Evolutionary conservation across 352 stramenopile species (phyloP).

Genomic region (Phytophthora citricola): DNA sequence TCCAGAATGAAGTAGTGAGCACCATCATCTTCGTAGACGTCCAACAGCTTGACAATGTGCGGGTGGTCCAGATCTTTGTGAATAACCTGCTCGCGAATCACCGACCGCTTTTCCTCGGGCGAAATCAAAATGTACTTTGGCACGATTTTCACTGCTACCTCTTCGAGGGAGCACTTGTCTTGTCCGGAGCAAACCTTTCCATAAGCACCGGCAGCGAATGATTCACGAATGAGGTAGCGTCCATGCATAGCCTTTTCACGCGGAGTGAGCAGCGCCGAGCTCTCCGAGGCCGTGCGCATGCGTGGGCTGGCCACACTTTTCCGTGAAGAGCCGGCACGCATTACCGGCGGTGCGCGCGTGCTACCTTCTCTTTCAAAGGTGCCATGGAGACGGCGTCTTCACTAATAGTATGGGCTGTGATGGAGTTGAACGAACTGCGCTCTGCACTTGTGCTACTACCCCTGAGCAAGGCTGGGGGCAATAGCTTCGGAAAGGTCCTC

Average conservation of each 20-base stretch:
- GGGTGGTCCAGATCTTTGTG: slow-evolving; percentile 70
- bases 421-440: slow-evolving; percentile 29
- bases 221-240: slow-evolving; percentile 77
- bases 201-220: slow-evolving; percentile 75
- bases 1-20: slow-evolving; percentile 83
- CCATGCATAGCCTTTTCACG: slow-evolving; percentile 74
- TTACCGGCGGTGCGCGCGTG: slow-evolving; percentile 1
- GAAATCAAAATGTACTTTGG: slow-evolving; percentile 78
- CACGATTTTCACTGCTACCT: slow-evolving; percentile 81
- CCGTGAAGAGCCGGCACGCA: slow-evolving; percentile 17
- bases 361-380: slow-evolving; percentile 19
- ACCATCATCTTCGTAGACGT: slow-evolving; percentile 75
- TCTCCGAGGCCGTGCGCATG: slow-evolving; percentile 43
- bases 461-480: background rate
- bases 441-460: slow-evolving; percentile 29
- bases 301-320: slow-evolving; percentile 18
- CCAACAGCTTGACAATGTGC: slow-evolving; percentile 80
- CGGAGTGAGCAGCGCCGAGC: slow-evolving; percentile 47
- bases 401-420: slow-evolving; percentile 20
- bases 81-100: slow-evolving; percentile 77
- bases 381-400: slow-evolving; percentile 12
- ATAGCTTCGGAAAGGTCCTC: background rate
- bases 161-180: slow-evolving; percentile 53
- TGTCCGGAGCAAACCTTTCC: slow-evolving; percentile 68
- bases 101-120: slow-evolving; percentile 72